Conservation (phyloP, 2,329 filamentous ascomycete genomes). For the Celoporthe dispersa region DNA sequence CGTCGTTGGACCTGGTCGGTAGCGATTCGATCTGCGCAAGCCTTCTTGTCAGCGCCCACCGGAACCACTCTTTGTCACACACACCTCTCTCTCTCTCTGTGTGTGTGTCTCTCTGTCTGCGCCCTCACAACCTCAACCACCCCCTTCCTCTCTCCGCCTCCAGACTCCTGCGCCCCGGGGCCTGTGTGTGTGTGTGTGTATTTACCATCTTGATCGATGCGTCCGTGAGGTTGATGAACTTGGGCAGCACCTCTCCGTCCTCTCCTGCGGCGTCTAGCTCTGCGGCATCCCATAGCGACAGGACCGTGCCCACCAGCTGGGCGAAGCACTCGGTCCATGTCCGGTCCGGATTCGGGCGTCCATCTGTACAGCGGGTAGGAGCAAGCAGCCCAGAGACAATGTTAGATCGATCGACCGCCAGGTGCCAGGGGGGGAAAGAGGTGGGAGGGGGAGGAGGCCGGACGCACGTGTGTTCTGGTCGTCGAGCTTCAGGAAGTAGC, state of each 20-base stretch:
- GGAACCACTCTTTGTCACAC: not conserved
- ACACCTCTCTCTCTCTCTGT: not conserved
- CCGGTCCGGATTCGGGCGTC: conserved; percentile 81
- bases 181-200: conserved; percentile 2
- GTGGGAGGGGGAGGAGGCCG: not conserved
- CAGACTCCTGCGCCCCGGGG: not conserved
- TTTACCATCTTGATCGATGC: conserved; percentile 96
- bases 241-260: conserved; percentile 60
- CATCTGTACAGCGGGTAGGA: conserved; percentile 61
- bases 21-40: conserved; percentile 77
- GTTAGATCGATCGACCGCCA: not conserved
- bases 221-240: conserved; percentile 94
- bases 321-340: conserved; percentile 97
- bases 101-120: not conserved
- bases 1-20: conserved; percentile 76
- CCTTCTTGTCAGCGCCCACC: conserved; percentile 30
- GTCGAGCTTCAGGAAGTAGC: conserved; percentile 95
- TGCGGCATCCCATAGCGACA: conserved; percentile 94
- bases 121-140: not conserved
- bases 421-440: not conserved
- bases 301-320: conserved; percentile 90
- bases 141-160: not conserved
- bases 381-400: not conserved
- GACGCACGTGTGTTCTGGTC: conserved; percentile 88
- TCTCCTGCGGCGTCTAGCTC: conserved; percentile 87